phyloP scores from a whole-genome alignment of 106 monocot genomes.

The Apostasia ramifera region DNA sequence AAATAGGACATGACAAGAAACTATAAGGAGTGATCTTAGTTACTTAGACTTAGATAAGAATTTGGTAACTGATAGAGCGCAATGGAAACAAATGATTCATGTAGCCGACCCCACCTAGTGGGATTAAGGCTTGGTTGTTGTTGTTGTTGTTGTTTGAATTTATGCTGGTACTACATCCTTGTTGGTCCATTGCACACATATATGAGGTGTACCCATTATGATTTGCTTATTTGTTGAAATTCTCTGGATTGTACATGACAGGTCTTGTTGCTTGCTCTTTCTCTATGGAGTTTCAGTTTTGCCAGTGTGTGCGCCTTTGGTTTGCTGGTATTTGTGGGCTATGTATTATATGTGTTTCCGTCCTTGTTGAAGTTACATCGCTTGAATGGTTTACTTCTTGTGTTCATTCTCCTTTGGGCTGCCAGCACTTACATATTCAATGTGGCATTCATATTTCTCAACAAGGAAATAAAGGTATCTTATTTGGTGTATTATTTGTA shows the following conservation, averaged over 20 bases:
- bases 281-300: conserved; percentile 95
- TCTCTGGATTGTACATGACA: conserved; percentile 28
- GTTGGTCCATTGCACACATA: no score
- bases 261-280: conserved; percentile 88
- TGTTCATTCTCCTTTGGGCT: conserved; percentile 96
- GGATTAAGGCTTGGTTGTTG: no score
- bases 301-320: conserved; percentile 92
- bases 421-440: conserved; percentile 91
- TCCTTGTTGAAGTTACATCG: conserved; percentile 84
- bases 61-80: no score
- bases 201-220: conserved; percentile 4
- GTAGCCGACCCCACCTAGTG: no score
- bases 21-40: no score
- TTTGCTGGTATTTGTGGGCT: conserved; percentile 84
- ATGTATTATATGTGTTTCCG: conserved; percentile 84
- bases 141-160: no score
- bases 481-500: not conserved
- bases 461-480: conserved; percentile 85
- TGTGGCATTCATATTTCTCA: conserved; percentile 84
- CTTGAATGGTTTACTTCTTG: conserved; percentile 86
- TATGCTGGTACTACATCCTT: no score
- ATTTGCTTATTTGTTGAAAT: conserved; percentile 17
- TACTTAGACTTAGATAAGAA: no score
- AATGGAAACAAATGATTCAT: no score
- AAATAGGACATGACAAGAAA: no score